Base-by-base conservation (phyloP, 331 rosid genomes). In the Pyracantha coccinea region DNA sequence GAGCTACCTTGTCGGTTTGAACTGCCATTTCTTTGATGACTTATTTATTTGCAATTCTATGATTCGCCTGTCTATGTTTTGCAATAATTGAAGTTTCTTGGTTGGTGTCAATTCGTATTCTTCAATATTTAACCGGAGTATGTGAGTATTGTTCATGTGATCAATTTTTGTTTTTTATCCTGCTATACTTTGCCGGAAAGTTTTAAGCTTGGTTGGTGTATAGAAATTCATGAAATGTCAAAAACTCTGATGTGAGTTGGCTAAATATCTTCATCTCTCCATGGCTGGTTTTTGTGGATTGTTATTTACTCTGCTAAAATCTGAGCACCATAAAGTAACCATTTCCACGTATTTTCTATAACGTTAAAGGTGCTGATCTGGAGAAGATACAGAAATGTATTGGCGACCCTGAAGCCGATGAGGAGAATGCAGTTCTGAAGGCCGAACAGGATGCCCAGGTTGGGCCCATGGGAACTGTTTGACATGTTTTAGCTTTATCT, bases 381-480 rank as follows among this genome's bases (percentile, higher is more conserved):
- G 77, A 84, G 79, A 88, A 94, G 86, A 89, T 94, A 69, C 83
- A 88, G 76, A 82, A 83, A 66, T 94, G 99, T 55, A 75, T 94
- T 72, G 99, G 99, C 45, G 89, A 94, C 76, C 83, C 96, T 63
- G 53, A 27, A 9, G 97, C 97, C 2, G 88, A 92, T 81, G 83
- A 69, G 71, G 97, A 86, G 4, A 94, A 94, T 72, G 80, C 88
- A 32, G 78, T 94, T 76, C 93, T 94, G 50, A 94, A 87, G 82
- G 89, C 97, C 53, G 99, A 94, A 80, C 99, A 94, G 76, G 93
- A 86, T 63, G 83, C 89, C 58, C 97, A 94, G 96, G 99, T 94
- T 79, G 59, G 83, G 44, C 59, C 74, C 63, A 38, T 61, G 20
- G 4, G 53, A 68, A 61, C 53, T 27, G 23, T 5, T 68, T 12